phyloP scores from a whole-genome alignment of 805 yeast genomes.

The Metschnikowia continentalis region DNA sequence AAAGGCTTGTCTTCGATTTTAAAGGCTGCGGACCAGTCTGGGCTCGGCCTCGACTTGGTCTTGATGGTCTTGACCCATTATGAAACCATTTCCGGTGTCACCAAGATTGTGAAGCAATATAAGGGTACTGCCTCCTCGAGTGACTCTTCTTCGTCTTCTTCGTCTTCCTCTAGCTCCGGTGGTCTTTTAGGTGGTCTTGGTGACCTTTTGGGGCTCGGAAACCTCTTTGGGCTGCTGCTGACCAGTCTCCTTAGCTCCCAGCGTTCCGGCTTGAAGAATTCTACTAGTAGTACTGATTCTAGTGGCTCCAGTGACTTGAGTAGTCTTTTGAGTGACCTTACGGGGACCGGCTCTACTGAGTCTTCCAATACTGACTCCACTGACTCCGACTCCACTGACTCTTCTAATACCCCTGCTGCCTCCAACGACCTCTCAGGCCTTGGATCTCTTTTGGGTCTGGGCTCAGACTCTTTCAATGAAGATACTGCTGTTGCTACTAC shows the following conservation, averaged over 20 bases:
- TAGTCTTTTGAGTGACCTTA: background rate
- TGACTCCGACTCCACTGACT: background rate
- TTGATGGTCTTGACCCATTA: constrained; percentile 19
- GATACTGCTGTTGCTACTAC: background rate
- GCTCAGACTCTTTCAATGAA: background rate
- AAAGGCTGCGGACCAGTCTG: constrained; percentile 23
- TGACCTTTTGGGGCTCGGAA: constrained; percentile 5
- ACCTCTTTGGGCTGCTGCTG: background rate
- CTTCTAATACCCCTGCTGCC: constrained; percentile 1
- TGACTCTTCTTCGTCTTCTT: background rate
- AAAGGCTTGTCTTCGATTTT: constrained; percentile 22
- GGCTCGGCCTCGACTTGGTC: constrained; percentile 25
- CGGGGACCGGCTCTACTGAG: background rate
- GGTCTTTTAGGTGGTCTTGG: constrained; percentile 12
- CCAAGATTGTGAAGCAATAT: constrained; percentile 12
- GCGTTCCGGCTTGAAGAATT: background rate
- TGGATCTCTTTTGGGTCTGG: constrained; percentile 1
- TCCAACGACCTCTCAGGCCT: background rate
- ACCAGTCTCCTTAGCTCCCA: background rate
- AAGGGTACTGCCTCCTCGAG: constrained; percentile 2
- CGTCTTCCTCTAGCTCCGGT: background rate
- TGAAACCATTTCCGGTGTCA: constrained; percentile 17
- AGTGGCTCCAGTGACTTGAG: background rate
- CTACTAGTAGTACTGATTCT: background rate
- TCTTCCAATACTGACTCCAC: constrained; percentile 1